Conservation (phyloP, 2,329 filamentous ascomycete genomes). For the Leptographium galeiforme region DNA sequence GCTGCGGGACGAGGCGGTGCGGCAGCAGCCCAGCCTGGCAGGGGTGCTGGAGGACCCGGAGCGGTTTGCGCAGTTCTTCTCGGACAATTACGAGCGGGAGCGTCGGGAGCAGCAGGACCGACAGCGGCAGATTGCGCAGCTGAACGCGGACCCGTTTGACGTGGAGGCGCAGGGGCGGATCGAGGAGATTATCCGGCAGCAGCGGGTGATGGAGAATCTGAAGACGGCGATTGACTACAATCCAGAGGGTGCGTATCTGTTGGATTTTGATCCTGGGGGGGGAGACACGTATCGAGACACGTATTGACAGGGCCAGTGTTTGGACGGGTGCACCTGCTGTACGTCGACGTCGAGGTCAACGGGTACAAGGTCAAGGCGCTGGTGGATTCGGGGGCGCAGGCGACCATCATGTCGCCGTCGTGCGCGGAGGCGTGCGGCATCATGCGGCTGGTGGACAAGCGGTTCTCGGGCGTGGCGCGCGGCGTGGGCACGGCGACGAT, state of each 20-base stretch:
- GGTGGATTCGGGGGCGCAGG: constrained; percentile 93
- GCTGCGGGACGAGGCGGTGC: constrained; percentile 55
- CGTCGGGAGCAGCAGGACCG: constrained; percentile 61
- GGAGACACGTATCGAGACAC: not conserved
- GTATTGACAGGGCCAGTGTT: constrained; percentile 50
- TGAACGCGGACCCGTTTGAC: constrained; percentile 93
- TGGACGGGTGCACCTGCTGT: constrained; percentile 88
- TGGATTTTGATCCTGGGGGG: not conserved
- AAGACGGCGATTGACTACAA: constrained; percentile 96
- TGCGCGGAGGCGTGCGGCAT: constrained; percentile 90
- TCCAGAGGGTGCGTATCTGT: constrained; percentile 63
- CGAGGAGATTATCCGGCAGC: constrained; percentile 92
- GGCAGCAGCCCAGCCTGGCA: constrained; percentile 64
- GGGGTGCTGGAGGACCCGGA: constrained; percentile 61
- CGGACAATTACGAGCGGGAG: constrained; percentile 55
- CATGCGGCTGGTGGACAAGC: constrained; percentile 86
- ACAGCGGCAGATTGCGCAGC: constrained; percentile 65
- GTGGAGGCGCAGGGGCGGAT: constrained; percentile 82
- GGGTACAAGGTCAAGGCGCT: constrained; percentile 85
- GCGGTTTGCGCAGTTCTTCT: constrained; percentile 62
- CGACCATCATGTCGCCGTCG: constrained; percentile 94
- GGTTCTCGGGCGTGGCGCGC: constrained; percentile 81
- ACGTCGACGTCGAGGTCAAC: constrained; percentile 92
- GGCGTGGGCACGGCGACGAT: constrained; percentile 93
- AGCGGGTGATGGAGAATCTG: constrained; percentile 86